Evolutionary conservation across 1,139 yeast genomes (phyloP).

Genomic region (Geotrichum cucujoidarum): DNA sequence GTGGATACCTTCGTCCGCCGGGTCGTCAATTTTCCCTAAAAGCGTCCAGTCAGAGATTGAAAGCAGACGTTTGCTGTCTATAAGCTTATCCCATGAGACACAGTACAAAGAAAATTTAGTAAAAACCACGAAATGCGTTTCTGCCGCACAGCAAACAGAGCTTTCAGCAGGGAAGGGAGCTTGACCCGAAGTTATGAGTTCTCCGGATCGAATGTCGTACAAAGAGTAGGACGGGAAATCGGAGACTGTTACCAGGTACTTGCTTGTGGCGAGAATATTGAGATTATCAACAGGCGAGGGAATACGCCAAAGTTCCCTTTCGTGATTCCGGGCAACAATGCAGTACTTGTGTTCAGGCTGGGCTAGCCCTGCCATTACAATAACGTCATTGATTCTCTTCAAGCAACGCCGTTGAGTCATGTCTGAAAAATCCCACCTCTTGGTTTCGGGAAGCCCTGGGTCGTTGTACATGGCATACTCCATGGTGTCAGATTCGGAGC

Average conservation of each 20-base stretch:
- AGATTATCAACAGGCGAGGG: constrained; percentile 1
- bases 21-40: neutral
- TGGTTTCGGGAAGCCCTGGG: neutral
- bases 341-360: constrained; percentile 3
- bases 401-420: constrained; percentile 3
- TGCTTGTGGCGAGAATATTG: constrained; percentile 1
- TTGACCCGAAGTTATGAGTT: neutral
- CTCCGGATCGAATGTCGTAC: constrained; percentile 4
- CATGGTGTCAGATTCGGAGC: neutral
- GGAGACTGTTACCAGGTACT: neutral
- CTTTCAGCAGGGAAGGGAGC: constrained; percentile 1
- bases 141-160: constrained; percentile 3
- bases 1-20: neutral
- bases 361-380: constrained; percentile 4
- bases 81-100: constrained; percentile 7
- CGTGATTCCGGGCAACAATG: constrained; percentile 8
- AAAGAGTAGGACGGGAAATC: constrained; percentile 1
- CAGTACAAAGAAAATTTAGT: neutral
- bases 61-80: neutral
- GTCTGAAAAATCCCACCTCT: constrained; percentile 9
- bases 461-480: constrained; percentile 6
- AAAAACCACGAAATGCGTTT: constrained; percentile 4
- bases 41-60: neutral
- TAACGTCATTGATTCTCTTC: constrained; percentile 6
- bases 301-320: constrained; percentile 6